Conservation (phyloP, 1,284 basidiomycete genomes). For the Cronartium quercuum region DNA sequence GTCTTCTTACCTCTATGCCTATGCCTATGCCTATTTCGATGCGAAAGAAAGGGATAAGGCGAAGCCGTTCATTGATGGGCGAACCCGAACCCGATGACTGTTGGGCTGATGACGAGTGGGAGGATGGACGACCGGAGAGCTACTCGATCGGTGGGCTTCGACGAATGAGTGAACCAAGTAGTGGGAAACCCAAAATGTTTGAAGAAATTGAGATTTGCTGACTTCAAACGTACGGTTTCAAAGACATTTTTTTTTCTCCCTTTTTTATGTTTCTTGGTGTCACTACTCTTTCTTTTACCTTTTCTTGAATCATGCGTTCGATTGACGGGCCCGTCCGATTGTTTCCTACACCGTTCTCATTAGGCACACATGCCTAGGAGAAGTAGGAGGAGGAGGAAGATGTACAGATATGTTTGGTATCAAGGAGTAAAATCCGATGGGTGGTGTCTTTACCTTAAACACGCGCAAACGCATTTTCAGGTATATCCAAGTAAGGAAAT, state of each 20-base stretch:
- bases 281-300: no score
- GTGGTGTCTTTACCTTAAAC: no score
- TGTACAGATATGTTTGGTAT: no score
- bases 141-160: not conserved
- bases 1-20: not conserved
- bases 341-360: no score
- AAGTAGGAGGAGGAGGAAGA: no score
- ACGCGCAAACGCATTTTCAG: no score
- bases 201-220: not conserved
- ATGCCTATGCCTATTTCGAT: not conserved
- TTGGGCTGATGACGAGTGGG: not conserved
- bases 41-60: not conserved
- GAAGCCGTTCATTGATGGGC: not conserved
- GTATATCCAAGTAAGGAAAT: no score
- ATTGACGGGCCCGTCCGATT: no score
- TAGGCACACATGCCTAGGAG: no score
- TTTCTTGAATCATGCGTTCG: no score
- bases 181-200: not conserved
- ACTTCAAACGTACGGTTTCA: not conserved
- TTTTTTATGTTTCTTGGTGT: no score
- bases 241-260: not conserved
- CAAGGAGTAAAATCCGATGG: no score
- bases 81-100: not conserved
- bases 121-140: not conserved
- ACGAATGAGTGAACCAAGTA: not conserved